Base-by-base conservation (phyloP, 2,329 filamentous ascomycete species). In the Stachybotrys chartarum region DNA sequence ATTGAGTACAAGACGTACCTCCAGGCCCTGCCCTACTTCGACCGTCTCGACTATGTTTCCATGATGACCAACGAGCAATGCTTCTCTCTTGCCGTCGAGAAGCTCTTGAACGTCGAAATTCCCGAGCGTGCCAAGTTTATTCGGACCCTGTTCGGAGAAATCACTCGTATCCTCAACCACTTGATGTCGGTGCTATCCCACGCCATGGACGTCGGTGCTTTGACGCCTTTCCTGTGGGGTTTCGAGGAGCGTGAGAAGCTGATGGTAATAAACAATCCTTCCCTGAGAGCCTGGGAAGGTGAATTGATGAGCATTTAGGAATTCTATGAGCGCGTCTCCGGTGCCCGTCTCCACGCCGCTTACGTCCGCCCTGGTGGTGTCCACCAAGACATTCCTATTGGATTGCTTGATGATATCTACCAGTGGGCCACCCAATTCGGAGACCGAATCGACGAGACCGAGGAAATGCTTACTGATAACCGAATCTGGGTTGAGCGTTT, bases 31-130 rank as follows among this genome's bases (percentile, higher is more conserved):
- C 94, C 94, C 55, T 99, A 99, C 80, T 99, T 99, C 72, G 94
- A 99, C 77, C 91, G 94, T 65, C 82, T 99, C 73, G 94, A 99
- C 76, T 99, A 99, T 75, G 92, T 97, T 65, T 97, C 91, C 68
- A 99, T 99, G 95, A 99, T 99, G 94, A 99, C 94, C 68, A 99
- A 99, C 75, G 94, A 99, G 81, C 94, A 99, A 77, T 96, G 91
- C 70, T 99, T 91, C 75, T 85, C 91, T 44, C 82, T 99, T 62
- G 94, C 91, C 18, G 93, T 97, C 55, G 94, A 99, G 83, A 99
- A 99, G 82, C 82, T 99, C 58, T 80, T 99, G 67, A 99, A 99
- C 74, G 81, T 99, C 62, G 95, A 99, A 72, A 90, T 99, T 60
- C 94, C 94, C 30, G 88, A 94, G 61, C 83, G 94, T 68, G 94